Evolutionary conservation across 140 eudicot genomes (phyloP), one percentile per base, ranked within the genome.

Genomic region (Cichorium intybus): DNA sequence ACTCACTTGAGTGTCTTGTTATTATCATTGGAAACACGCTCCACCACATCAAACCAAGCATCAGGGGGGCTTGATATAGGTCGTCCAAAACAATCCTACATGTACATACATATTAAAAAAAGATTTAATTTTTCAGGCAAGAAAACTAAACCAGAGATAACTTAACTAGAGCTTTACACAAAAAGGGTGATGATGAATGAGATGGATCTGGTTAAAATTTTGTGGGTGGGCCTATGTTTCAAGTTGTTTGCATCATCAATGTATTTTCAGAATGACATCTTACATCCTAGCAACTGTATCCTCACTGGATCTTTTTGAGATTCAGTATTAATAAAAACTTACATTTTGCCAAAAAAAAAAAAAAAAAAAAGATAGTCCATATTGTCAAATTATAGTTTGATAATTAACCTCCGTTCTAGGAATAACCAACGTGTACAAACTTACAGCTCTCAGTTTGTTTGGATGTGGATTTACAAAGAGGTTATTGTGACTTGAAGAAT

Each of bases 11-110:
- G 81, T 17, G 99, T 93, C 82, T 93, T 93, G 95, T 93, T 93
- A 62, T 80, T 76, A 75, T 93, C 97, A 61, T 84, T 77, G 51
- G 97, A 93, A 68, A 81, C 82, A 68, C 99, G 99, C 80, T 93
- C 99, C 71, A 93, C 97, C 80, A 88, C 87, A 77, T 93, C 90
- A 80, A 93, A 84, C 99, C 99, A 93, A 74, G 99, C 95, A 93
- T 93, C 99, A 11, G 99, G 99, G 52, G 95, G 83, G 70, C 99
- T 93, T 62, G 88, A 72, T 70, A 93, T 93, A 47, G 99, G 99
- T 56, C 99, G 58, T 45, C 95, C 91, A 80, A 93, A 93, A 79
- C 99, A 93, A 65, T 93, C 99, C 99, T 93, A 71, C 75, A 68
- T 56, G 74, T 74, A 24, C 29, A 54, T 60, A 50, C 22, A 53